These are phyloP conservation scores for Alternaria brassicicola DNA, from an alignment of 2,329 filamentous ascomycete species.

Conservation along the genomic window DNA sequence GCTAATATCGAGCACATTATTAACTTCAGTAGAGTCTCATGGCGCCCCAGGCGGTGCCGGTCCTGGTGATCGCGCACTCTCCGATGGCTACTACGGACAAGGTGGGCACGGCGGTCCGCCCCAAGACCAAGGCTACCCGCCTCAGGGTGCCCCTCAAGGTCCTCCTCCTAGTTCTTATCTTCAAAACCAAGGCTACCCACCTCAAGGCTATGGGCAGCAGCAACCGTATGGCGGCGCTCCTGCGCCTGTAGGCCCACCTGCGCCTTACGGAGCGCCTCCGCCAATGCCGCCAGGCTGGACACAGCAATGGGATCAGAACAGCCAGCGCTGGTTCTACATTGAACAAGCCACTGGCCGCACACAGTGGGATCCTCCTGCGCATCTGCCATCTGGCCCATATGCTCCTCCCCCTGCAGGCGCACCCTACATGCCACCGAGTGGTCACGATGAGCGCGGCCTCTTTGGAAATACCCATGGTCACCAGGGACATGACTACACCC, in stretches of 20 bases:
- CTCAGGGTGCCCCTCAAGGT: slow-evolving; percentile 24
- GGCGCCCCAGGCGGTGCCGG: slow-evolving; percentile 23
- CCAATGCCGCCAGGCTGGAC: slow-evolving; percentile 63
- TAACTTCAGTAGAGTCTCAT: slow-evolving; percentile 13
- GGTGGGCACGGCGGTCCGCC: slow-evolving; percentile 13
- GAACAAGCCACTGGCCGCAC: slow-evolving; percentile 66
- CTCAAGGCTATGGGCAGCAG: slow-evolving; percentile 35
- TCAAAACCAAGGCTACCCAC: slow-evolving; percentile 29
- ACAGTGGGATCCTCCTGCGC: slow-evolving; percentile 67
- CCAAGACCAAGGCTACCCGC: slow-evolving; percentile 8
- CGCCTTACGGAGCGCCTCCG: slow-evolving; percentile 57
- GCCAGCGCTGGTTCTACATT: slow-evolving; percentile 69
- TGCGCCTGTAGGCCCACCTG: slow-evolving; percentile 39
- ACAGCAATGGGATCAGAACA: slow-evolving; percentile 66
- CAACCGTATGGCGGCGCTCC: slow-evolving; percentile 32
- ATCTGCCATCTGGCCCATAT: slow-evolving; percentile 41
- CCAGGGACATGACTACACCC: slow-evolving; percentile 33
- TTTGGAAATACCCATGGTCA: slow-evolving; percentile 38
- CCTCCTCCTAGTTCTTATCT: slow-evolving; percentile 26
- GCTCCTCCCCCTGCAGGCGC: slow-evolving; percentile 40
- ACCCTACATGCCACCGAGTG: slow-evolving; percentile 28
- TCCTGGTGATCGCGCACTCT: slow-evolving; percentile 28
- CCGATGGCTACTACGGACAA: slow-evolving; percentile 29
- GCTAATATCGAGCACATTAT: not conserved
- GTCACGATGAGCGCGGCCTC: slow-evolving; percentile 36